Percentiles rank a stretch among this genome's conserved stretches.
Evolutionary conservation across 169 alveolate species (phyloP).

Genomic region (Plasmodium malariae): DNA sequence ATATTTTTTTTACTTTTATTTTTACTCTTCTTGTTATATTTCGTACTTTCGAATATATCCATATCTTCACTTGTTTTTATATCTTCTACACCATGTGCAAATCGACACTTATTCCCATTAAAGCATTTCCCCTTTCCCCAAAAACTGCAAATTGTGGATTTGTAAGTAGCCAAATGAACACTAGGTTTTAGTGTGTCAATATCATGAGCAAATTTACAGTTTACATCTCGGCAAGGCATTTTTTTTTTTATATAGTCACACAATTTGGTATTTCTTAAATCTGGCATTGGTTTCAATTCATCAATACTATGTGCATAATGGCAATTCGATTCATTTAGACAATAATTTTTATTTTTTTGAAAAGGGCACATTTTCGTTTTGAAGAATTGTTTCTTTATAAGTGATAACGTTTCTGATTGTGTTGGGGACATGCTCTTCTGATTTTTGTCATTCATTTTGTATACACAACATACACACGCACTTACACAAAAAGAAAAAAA

Average conservation of each 20-base stretch:
- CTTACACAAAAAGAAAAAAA: not conserved
- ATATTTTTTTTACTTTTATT: slow-evolving; percentile 31
- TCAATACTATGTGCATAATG: slow-evolving; percentile 82
- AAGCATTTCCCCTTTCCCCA: slow-evolving; percentile 84
- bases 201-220: slow-evolving; percentile 83
- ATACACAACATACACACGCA: not conserved
- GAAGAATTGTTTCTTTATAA: slow-evolving; percentile 72
- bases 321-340: slow-evolving; percentile 78
- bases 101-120: slow-evolving; percentile 83
- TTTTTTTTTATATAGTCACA: slow-evolving; percentile 80
- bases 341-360: slow-evolving; percentile 72
- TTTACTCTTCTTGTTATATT: slow-evolving; percentile 28
- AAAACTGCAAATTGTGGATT: slow-evolving; percentile 81
- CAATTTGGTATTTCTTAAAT: slow-evolving; percentile 82
- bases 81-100: slow-evolving; percentile 84
- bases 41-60: slow-evolving; percentile 3
- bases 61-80: slow-evolving; percentile 53
- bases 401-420: slow-evolving; percentile 70
- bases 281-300: slow-evolving; percentile 83
- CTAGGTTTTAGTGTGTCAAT: slow-evolving; percentile 80
- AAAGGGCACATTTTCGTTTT: slow-evolving; percentile 78
- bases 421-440: slow-evolving; percentile 23
- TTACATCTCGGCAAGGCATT: slow-evolving; percentile 54
- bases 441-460: slow-evolving; percentile 42
- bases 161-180: slow-evolving; percentile 81